phyloP scores from a whole-genome alignment of 805 yeast species.

The Tetrapisispora taiwanensis region DNA sequence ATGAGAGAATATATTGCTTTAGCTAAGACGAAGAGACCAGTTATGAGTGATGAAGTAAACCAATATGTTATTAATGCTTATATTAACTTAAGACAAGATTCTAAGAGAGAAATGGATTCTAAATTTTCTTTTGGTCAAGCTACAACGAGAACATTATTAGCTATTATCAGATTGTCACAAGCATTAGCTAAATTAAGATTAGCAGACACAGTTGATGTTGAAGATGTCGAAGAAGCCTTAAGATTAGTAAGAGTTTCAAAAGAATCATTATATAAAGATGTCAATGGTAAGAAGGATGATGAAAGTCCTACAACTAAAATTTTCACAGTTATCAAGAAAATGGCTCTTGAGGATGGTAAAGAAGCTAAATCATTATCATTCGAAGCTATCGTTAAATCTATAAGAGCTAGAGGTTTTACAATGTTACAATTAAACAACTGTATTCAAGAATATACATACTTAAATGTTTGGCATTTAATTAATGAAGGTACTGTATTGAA shows the following conservation, averaged over 20 bases:
- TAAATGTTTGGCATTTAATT: slow-evolving; percentile 67
- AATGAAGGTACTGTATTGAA: slow-evolving; percentile 60
- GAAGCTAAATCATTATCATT: slow-evolving; percentile 30
- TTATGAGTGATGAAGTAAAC: slow-evolving; percentile 71
- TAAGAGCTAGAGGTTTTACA: slow-evolving; percentile 75
- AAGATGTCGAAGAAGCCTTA: slow-evolving; percentile 93
- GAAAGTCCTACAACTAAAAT: slow-evolving; percentile 58
- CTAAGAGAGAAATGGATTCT: slow-evolving; percentile 66
- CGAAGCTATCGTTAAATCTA: slow-evolving; percentile 49
- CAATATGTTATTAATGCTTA: slow-evolving; percentile 80
- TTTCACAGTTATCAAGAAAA: slow-evolving; percentile 55
- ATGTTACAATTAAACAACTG: slow-evolving; percentile 68
- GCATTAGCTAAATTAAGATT: slow-evolving; percentile 88
- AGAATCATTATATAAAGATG: slow-evolving; percentile 57
- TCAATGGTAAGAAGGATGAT: slow-evolving; percentile 44
- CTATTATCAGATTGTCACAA: slow-evolving; percentile 84
- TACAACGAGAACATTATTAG: slow-evolving; percentile 90
- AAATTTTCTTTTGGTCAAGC: slow-evolving; percentile 78
- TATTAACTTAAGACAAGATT: slow-evolving; percentile 86
- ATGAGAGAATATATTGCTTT: slow-evolving; percentile 81
- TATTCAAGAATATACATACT: slow-evolving; percentile 58
- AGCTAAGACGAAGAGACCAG: slow-evolving; percentile 80
- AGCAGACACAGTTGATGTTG: slow-evolving; percentile 54
- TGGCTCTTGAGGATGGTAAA: slow-evolving; percentile 34
- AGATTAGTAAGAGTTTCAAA: slow-evolving; percentile 82